Evolutionary conservation across 345 rosid species (phyloP).

Genomic region (Excoecaria agallocha): DNA sequence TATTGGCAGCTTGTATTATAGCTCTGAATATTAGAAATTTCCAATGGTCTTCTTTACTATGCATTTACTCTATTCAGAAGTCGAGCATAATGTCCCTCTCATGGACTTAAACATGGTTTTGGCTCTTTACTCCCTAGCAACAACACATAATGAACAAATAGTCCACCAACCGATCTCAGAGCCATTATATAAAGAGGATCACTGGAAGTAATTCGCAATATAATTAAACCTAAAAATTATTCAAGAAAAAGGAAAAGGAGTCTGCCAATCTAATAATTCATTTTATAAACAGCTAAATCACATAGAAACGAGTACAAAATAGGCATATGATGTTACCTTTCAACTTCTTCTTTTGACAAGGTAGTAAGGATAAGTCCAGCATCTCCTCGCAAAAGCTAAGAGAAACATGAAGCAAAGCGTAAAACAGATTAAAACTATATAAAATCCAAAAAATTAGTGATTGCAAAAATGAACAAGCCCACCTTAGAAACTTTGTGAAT

Average conservation of each 20-base stretch:
- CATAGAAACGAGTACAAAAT: background rate
- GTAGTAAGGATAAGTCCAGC: slow-evolving; percentile 75
- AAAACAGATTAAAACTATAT: background rate
- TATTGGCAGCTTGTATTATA: background rate
- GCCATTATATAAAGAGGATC: background rate
- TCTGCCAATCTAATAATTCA: background rate
- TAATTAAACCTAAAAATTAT: background rate
- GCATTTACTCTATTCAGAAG: background rate
- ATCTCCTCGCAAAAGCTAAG: slow-evolving; percentile 69
- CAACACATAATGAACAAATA: background rate
- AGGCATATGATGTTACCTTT: slow-evolving; percentile 43
- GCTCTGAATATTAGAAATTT: background rate
- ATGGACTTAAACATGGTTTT: background rate
- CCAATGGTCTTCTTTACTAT: background rate
- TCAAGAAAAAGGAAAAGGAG: background rate
- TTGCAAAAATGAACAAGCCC: slow-evolving; percentile 3
- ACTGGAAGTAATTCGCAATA: background rate
- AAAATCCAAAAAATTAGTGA: background rate
- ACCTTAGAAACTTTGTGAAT: slow-evolving; percentile 82
- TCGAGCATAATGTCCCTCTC: background rate
- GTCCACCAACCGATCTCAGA: background rate
- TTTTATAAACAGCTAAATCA: background rate
- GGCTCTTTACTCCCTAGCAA: background rate
- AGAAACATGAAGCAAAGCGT: slow-evolving; percentile 9
- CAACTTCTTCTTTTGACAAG: slow-evolving; percentile 77